Evolutionary conservation across 495 filamentous ascomycete genomes (phyloP), one percentile per base, ranked within the genome.

Genomic region (Mycothermus thermophilus): DNA sequence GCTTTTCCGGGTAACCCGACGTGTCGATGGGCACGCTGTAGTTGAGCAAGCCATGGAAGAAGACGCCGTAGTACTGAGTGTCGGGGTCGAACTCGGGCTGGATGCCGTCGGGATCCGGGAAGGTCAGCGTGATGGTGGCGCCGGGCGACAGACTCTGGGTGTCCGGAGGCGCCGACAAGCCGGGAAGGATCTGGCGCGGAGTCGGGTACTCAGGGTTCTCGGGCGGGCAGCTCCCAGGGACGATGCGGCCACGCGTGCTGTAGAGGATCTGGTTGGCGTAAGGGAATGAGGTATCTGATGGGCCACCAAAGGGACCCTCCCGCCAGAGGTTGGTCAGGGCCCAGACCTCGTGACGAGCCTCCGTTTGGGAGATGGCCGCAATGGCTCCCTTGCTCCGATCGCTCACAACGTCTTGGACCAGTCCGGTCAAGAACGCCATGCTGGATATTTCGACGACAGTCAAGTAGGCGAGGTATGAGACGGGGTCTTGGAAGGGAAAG

Each of bases 211-310:
- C 36, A 0, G 68, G 68, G 46, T 72, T 72, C 32, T 52, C 51
- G 7, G 38, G 16, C 5, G 67, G 67, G 42, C 67, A 72, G 48
- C 57, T 63, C 1, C 63, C 63, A 0, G 63, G 59, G 2, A 69
- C 43, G 38, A 72, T 52, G 48, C 65, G 67, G 14, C 32, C 41
- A 39, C 60, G 62, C n/a, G 67, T 72, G 16, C 47, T 54, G 37
- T 70, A 61, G 17, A 72, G 59, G 33, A 72, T 61, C 48, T 71
- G 52, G 47, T 65, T 67, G 15, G 69, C 64, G 42, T 69, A 71
- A 0, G 68, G 68, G 44, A 71, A 72, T 1, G 48, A 34, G 1
- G 68, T 72, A 40, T 72, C 68, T 5, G 48, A 25, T 2, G 69
- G 63, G 2, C 69, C 65, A 8, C 50, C 60, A 35, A 72, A 71